Percentiles rank a stretch among this genome's conserved stretches.
phyloP scores from a whole-genome alignment of 306 rosid species.

The Ceratonia siliqua region DNA sequence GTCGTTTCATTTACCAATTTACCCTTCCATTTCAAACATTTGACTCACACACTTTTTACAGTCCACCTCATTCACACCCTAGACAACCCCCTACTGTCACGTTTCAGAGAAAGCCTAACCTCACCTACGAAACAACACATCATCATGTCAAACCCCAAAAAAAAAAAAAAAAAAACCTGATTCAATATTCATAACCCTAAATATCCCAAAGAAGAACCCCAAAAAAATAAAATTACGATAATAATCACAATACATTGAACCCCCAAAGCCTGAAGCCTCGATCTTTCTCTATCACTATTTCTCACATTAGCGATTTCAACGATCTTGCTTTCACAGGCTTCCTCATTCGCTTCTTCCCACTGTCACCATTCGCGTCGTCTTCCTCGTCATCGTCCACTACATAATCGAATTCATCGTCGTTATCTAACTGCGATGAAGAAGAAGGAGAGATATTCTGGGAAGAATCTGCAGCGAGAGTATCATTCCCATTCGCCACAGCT shows the following conservation, averaged over 20 bases:
- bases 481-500: background rate
- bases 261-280: constrained; percentile 33
- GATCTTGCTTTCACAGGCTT: constrained; percentile 91
- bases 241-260: constrained; percentile 12
- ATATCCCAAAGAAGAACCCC: background rate
- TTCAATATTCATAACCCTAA: constrained; percentile 48
- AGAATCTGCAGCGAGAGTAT: background rate
- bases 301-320: constrained; percentile 59
- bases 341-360: constrained; percentile 66
- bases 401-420: constrained; percentile 46
- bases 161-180: constrained; percentile 11
- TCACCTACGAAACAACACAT: constrained; percentile 45
- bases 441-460: background rate
- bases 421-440: constrained; percentile 27
- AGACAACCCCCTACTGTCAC: constrained; percentile 17
- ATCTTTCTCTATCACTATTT: constrained; percentile 23
- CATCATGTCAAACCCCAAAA: constrained; percentile 34
- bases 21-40: background rate
- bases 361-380: constrained; percentile 14
- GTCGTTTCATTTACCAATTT: background rate
- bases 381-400: constrained; percentile 54
- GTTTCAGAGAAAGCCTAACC: constrained; percentile 7
- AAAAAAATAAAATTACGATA: background rate
- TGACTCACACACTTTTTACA: background rate
- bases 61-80: constrained; percentile 39